Percentiles rank a stretch among this genome's conserved stretches.
These are phyloP conservation scores for Sordaria brevicollis DNA, from an alignment of 495 filamentous ascomycete genomes.

Conservation along the genomic window DNA sequence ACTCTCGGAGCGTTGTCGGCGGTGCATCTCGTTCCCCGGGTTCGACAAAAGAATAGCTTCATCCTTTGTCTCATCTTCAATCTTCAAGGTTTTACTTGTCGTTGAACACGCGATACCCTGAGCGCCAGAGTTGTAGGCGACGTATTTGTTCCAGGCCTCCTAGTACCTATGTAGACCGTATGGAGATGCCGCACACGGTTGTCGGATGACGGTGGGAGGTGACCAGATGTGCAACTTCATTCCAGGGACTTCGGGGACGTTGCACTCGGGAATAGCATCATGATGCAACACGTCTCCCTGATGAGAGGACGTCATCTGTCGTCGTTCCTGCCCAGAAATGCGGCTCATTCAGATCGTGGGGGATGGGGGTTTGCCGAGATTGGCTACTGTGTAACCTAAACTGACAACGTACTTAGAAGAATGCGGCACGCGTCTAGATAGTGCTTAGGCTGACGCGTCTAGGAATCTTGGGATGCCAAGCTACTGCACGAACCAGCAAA, in stretches of 20 bases:
- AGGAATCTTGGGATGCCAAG: neutral
- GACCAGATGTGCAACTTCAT: neutral
- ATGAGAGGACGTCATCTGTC: neutral
- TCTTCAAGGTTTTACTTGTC: neutral
- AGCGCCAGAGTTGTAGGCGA: neutral
- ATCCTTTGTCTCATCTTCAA: neutral
- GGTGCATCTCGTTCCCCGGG: neutral
- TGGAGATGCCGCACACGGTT: neutral
- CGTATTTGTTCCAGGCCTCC: neutral
- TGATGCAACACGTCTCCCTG: neutral
- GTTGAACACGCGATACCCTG: neutral
- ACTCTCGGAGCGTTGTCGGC: neutral
- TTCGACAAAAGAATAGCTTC: neutral
- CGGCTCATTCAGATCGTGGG: neutral
- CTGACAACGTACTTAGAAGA: neutral
- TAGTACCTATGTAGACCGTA: neutral
- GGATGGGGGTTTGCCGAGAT: neutral
- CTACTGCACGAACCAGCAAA: neutral
- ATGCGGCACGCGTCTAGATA: neutral
- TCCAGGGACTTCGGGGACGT: neutral
- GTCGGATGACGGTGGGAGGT: neutral
- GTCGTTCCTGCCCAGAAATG: neutral
- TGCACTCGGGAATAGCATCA: neutral
- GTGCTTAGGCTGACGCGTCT: neutral
- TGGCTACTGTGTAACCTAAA: neutral